Conservation (phyloP, 2,329 filamentous ascomycete genomes). For the Ophiocordyceps polyrhachis-furcata region DNA sequence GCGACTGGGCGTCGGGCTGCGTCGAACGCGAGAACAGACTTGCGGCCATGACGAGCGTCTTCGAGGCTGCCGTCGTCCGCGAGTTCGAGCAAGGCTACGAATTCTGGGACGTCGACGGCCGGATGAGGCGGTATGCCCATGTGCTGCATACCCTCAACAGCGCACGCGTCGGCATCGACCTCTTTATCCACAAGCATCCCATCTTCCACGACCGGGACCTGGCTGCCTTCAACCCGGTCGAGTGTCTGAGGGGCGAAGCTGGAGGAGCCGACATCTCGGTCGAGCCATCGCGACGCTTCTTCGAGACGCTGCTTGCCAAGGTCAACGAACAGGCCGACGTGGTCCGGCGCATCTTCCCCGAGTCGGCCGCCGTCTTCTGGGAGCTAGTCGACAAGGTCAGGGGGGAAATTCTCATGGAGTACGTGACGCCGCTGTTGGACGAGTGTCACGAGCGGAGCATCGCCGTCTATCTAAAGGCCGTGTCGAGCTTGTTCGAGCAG, state of each 20-base stretch:
- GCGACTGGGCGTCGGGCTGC: constrained; percentile 66
- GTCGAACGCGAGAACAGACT: constrained; percentile 52
- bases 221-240: constrained; percentile 17
- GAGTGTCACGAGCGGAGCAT: constrained; percentile 63
- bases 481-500: constrained; percentile 79
- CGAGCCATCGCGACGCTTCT: constrained; percentile 66
- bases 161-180: constrained; percentile 57
- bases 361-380: constrained; percentile 51
- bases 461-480: constrained; percentile 63
- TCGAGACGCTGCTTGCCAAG: constrained; percentile 52
- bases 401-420: constrained; percentile 73
- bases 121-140: constrained; percentile 77
- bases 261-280: constrained; percentile 48
- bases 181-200: constrained; percentile 79
- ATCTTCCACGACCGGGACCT: constrained; percentile 57
- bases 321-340: constrained; percentile 68
- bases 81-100: constrained; percentile 92
- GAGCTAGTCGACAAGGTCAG: constrained; percentile 65
- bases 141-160: constrained; percentile 72
- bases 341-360: constrained; percentile 68
- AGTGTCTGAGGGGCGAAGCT: neutral
- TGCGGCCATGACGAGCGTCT: constrained; percentile 55
- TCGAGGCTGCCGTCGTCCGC: constrained; percentile 74
- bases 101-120: constrained; percentile 68
- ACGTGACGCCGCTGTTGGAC: constrained; percentile 69